These are phyloP conservation scores for Geotrichum restrictum DNA, from an alignment of 1,139 yeast genomes.

Conservation along the genomic window DNA sequence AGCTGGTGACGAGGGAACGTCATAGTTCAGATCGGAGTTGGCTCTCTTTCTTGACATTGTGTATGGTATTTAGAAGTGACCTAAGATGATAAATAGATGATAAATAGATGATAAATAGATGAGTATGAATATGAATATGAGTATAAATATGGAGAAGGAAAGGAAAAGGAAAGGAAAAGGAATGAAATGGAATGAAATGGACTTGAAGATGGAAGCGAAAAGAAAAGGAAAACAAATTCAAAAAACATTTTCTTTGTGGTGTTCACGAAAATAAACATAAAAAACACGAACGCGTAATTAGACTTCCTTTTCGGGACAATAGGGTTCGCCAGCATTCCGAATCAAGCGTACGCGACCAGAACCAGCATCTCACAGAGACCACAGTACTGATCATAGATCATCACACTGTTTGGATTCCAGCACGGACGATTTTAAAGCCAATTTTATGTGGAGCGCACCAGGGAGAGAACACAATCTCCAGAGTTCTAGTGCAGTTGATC, in stretches of 20 bases:
- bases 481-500: not conserved
- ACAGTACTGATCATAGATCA: too few species aligned
- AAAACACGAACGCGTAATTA: constrained; percentile 8
- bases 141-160: too few species aligned
- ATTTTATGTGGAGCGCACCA: constrained; percentile 22
- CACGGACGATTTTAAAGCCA: constrained; percentile 23
- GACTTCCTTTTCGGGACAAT: constrained; percentile 6
- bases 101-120: too few species aligned
- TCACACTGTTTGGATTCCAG: constrained; percentile 9
- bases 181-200: not conserved
- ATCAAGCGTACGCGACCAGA: too few species aligned
- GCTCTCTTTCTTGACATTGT: constrained; percentile 29
- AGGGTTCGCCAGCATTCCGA: too few species aligned
- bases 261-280: not conserved
- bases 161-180: not conserved
- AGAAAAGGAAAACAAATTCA: constrained; percentile 6
- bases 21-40: constrained; percentile 19
- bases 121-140: not conserved
- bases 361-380: too few species aligned
- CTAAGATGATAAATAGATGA: too few species aligned
- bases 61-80: too few species aligned
- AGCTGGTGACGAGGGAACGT: constrained; percentile 27
- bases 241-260: not conserved
- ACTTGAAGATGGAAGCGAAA: not conserved
- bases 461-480: constrained; percentile 23